Evolutionary conservation across 805 yeast genomes (phyloP).

Genomic region (Metschnikowia santaceciliae): DNA sequence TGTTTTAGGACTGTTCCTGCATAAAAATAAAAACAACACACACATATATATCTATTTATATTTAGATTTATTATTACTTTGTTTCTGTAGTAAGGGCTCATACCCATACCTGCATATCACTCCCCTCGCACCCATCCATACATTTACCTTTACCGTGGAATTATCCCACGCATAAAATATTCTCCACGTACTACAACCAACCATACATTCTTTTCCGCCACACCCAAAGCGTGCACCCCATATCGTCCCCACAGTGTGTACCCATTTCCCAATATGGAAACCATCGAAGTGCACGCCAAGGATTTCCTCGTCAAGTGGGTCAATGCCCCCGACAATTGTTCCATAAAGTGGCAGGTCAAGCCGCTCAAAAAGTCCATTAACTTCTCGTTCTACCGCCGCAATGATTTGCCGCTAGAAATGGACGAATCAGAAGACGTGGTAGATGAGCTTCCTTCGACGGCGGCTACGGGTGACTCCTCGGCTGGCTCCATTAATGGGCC

Average conservation of each 20-base stretch:
- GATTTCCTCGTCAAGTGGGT: slow-evolving; percentile 92
- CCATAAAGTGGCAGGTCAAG: slow-evolving; percentile 74
- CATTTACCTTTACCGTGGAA: too few species aligned
- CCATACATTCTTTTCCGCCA: too few species aligned
- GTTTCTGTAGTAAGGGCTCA: too few species aligned
- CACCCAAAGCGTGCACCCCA: neutral
- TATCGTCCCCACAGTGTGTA: neutral
- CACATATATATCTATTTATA: too few species aligned
- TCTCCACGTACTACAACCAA: too few species aligned
- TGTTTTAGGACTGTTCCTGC: too few species aligned
- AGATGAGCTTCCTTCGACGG: neutral
- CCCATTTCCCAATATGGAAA: slow-evolving; percentile 55
- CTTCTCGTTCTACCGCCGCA: slow-evolving; percentile 36
- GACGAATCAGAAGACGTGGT: neutral
- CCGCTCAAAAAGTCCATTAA: slow-evolving; percentile 54
- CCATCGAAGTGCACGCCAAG: slow-evolving; percentile 84
- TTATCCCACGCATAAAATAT: too few species aligned
- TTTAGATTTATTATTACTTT: too few species aligned
- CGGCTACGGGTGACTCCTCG: neutral
- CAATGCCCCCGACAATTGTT: slow-evolving; percentile 61
- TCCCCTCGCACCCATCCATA: too few species aligned
- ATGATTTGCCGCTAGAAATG: slow-evolving; percentile 13
- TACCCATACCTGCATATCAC: too few species aligned
- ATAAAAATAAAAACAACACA: too few species aligned
- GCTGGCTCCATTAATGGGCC: neutral